A percentile compares a stretch with the other conserved stretches of the same genome.
Evolutionary conservation across 2,329 filamentous ascomycete genomes (phyloP).

Genomic region (Magnaporthiopsis incrustans): DNA sequence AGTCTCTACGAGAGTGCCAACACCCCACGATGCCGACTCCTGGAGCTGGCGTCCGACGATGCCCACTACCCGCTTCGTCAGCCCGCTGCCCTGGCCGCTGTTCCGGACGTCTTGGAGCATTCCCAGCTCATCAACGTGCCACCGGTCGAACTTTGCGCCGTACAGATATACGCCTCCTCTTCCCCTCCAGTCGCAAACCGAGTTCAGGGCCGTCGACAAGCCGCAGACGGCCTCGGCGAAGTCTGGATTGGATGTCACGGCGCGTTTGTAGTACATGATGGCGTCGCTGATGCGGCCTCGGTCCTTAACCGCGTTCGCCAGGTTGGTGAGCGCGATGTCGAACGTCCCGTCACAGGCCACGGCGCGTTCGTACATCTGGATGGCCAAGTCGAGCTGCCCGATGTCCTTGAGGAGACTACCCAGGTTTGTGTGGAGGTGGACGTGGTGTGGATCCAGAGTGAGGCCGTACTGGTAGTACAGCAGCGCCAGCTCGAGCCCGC

Average conservation of each 20-base stretch:
- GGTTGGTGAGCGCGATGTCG: constrained; percentile 91
- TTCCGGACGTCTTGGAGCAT: constrained; percentile 68
- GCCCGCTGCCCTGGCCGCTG: constrained; percentile 58
- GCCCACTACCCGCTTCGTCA: constrained; percentile 83
- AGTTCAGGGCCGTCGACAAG: constrained; percentile 88
- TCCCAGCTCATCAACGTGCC: constrained; percentile 83
- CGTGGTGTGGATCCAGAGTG: constrained; percentile 76
- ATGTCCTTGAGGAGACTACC: constrained; percentile 95
- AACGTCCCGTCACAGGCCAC: constrained; percentile 90
- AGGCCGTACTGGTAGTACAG: constrained; percentile 95
- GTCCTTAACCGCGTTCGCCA: constrained; percentile 97
- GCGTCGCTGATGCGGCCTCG: constrained; percentile 88
- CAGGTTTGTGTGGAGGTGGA: constrained; percentile 93
- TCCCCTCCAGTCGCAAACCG: constrained; percentile 89
- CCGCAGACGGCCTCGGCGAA: constrained; percentile 97
- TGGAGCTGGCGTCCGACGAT: constrained; percentile 83
- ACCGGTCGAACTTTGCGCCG: constrained; percentile 69
- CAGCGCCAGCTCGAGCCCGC: constrained; percentile 78
- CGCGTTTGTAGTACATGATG: constrained; percentile 83
- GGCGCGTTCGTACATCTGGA: constrained; percentile 94
- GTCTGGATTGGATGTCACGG: constrained; percentile 84
- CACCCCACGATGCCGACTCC: constrained; percentile 82
- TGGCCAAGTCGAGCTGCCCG: constrained; percentile 82
- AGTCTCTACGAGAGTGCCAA: constrained; percentile 54
- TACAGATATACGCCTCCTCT: constrained; percentile 78